A percentile compares a stretch with the other conserved stretches of the same genome.
Conservation (phyloP, 495 filamentous ascomycete genomes). For the Clavariopsis aquatica region DNA sequence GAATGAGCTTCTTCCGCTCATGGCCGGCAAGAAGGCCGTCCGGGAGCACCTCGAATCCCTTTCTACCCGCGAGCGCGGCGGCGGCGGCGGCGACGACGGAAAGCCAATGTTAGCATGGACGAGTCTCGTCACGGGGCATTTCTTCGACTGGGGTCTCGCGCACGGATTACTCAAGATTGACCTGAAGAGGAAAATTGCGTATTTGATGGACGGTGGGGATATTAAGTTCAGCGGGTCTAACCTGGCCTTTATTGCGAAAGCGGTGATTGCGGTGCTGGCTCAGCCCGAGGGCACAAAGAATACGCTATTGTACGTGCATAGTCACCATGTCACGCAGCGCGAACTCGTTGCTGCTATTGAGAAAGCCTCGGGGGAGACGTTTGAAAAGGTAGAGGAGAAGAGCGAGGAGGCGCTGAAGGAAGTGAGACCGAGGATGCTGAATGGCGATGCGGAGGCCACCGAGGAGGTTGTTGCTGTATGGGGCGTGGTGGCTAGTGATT, state of each 20-base stretch:
- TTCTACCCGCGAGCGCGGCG: too few relatives aligned
- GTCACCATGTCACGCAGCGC: constrained; percentile 29
- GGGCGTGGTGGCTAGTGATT: constrained; percentile 33
- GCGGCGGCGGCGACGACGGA: constrained; percentile 8
- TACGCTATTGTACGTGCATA: constrained; percentile 36
- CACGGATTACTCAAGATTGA: constrained; percentile 27
- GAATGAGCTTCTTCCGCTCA: constrained; percentile 29
- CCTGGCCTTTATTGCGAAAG: constrained; percentile 24
- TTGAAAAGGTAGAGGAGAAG: constrained; percentile 17
- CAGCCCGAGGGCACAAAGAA: constrained; percentile 26
- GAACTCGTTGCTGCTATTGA: constrained; percentile 28
- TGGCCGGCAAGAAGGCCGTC: constrained; percentile 31
- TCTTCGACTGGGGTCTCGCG: constrained; percentile 33
- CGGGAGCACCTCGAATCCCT: constrained; percentile 20
- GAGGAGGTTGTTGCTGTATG: constrained; percentile 30
- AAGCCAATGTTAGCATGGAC: constrained; percentile 30
- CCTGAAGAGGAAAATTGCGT: constrained; percentile 20
- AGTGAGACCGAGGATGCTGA: constrained; percentile 23
- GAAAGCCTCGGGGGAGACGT: constrained; percentile 30
- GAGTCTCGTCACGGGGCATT: constrained; percentile 36
- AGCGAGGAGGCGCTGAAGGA: constrained; percentile 19
- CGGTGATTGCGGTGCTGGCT: constrained; percentile 26
- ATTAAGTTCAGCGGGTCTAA: constrained; percentile 28
- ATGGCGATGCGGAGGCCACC: constrained; percentile 23
- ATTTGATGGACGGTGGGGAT: constrained; percentile 36